Conservation (phyloP, 1,284 basidiomycete species). For the Microbotryum lychnidis-dioicae region DNA sequence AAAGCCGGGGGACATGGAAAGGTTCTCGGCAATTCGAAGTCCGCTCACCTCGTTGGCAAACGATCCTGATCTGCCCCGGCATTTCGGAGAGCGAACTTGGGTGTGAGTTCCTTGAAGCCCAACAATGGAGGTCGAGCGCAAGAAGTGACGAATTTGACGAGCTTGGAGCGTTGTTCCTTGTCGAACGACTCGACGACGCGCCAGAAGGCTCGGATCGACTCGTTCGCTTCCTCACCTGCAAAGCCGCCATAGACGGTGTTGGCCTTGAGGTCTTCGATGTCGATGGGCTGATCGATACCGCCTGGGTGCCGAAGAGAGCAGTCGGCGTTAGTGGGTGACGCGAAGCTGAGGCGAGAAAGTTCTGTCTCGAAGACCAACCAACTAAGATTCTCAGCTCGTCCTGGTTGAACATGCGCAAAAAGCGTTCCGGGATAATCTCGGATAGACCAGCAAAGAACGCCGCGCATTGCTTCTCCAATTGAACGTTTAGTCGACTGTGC, state of each 20-base stretch:
- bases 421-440: constrained; percentile 80
- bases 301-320: constrained; percentile 32
- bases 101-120: constrained; percentile 77
- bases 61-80: constrained; percentile 62
- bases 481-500: constrained; percentile 56
- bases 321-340: not conserved
- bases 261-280: constrained; percentile 65
- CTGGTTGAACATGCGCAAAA: constrained; percentile 89
- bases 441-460: constrained; percentile 69
- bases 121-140: constrained; percentile 81
- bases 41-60: constrained; percentile 51
- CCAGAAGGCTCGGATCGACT: constrained; percentile 51
- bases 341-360: constrained; percentile 38
- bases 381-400: constrained; percentile 55
- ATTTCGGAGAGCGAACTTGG: constrained; percentile 75
- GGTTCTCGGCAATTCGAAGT: not conserved
- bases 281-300: constrained; percentile 49
- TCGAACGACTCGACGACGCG: constrained; percentile 47
- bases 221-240: constrained; percentile 50
- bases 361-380: constrained; percentile 9
- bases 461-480: constrained; percentile 51
- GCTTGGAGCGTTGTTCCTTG: constrained; percentile 60
- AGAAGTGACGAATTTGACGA: constrained; percentile 82
- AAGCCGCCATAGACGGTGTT: constrained; percentile 71
- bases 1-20: constrained; percentile 33